These are phyloP conservation scores for Auxenochlorella protothecoides DNA, from an alignment of 139 green algal species.

Conservation along the genomic window DNA sequence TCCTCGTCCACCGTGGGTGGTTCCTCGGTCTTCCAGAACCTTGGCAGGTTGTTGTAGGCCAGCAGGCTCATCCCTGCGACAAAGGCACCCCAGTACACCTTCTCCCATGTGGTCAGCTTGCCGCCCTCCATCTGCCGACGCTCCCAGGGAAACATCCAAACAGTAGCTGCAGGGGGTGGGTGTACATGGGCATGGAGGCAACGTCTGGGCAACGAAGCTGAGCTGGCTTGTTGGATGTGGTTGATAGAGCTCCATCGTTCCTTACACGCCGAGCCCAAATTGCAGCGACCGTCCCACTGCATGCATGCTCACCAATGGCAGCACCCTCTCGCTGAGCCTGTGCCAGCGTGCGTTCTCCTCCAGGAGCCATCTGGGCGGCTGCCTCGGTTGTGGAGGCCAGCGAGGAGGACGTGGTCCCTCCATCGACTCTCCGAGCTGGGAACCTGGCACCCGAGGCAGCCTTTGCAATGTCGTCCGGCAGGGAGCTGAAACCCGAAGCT, in stretches of 20 bases:
- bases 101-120: constrained; percentile 53
- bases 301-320: not conserved
- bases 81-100: constrained; percentile 67
- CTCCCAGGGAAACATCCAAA: constrained; percentile 55
- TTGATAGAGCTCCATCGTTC: not conserved
- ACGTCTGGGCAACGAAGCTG: not conserved
- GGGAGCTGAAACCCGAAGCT: constrained; percentile 1
- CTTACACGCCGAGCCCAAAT: not conserved
- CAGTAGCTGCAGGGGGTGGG: constrained; percentile 13
- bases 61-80: constrained; percentile 35
- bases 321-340: not conserved
- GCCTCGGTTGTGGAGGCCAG: not conserved
- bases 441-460: constrained; percentile 1
- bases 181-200: not conserved
- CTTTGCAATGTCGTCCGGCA: constrained; percentile 18
- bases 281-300: not conserved
- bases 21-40: constrained; percentile 1
- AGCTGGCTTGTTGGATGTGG: not conserved
- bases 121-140: constrained; percentile 46
- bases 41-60: constrained; percentile 31
- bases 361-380: not conserved
- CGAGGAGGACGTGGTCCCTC: no score
- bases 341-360: not conserved
- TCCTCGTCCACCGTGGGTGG: not conserved
- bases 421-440: constrained; percentile 1